phyloP scores from a whole-genome alignment of 2,329 filamentous ascomycete species.

The Fusarium nematophilum region DNA sequence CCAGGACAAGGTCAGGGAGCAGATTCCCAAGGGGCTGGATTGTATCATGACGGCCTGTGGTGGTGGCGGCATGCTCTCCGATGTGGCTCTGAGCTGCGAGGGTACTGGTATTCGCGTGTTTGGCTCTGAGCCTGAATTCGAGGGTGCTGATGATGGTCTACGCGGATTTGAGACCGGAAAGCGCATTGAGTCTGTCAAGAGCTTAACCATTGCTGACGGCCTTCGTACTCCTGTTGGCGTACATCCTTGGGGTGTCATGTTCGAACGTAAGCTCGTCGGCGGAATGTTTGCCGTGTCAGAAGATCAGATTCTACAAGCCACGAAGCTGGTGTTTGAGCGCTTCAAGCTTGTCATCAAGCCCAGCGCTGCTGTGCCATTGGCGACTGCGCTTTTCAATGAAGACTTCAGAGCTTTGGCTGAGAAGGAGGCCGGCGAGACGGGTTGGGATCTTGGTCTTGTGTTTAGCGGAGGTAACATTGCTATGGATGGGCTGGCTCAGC shows the following conservation, averaged over 20 bases:
- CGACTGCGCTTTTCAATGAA: conserved; percentile 85
- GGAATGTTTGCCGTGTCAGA: conserved; percentile 82
- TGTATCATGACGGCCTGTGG: conserved; percentile 86
- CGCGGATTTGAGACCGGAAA: conserved; percentile 73
- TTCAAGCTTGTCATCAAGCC: conserved; percentile 94
- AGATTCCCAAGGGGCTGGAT: too few relatives aligned
- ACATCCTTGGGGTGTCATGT: conserved; percentile 82
- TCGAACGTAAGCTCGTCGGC: conserved; percentile 74
- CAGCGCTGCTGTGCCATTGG: conserved; percentile 84
- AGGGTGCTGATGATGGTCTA: conserved; percentile 86
- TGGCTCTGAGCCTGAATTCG: conserved; percentile 84
- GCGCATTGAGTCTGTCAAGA: conserved; percentile 75
- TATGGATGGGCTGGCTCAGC: conserved; percentile 62
- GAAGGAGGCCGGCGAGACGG: conserved; percentile 74
- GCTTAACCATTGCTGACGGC: conserved; percentile 89
- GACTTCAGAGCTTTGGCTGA: conserved; percentile 81
- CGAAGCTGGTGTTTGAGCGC: conserved; percentile 84
- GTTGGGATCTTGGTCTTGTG: conserved; percentile 77
- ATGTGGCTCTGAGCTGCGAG: conserved; percentile 80
- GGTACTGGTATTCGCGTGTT: conserved; percentile 81
- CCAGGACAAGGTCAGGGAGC: too few relatives aligned
- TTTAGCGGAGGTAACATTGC: conserved; percentile 71
- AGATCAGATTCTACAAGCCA: conserved; percentile 80
- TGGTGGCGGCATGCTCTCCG: conserved; percentile 88
- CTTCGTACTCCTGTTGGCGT: conserved; percentile 85